A percentile compares a stretch with the other conserved stretches of the same genome.
Evolutionary conservation across 306 rosid genomes (phyloP).

Genomic region (Castanea mollissima): DNA sequence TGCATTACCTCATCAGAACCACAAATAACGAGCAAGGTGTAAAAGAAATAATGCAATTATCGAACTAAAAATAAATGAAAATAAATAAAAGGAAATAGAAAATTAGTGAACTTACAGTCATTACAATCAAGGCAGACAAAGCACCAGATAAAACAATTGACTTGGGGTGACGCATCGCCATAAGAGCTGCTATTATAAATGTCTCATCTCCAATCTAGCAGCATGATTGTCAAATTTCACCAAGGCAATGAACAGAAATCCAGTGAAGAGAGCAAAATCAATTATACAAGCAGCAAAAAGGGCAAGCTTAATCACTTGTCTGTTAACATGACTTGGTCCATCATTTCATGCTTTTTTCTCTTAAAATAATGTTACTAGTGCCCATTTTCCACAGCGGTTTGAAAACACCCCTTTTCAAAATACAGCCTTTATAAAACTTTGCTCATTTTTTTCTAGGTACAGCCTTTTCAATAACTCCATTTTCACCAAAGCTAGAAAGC

Average conservation of each 20-base stretch:
- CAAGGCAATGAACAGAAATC: background rate
- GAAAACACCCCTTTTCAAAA: too few species aligned
- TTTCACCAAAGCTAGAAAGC: too few species aligned
- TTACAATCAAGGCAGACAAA: slow-evolving; percentile 76
- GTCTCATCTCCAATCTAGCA: slow-evolving; percentile 99
- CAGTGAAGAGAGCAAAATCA: slow-evolving; percentile 1
- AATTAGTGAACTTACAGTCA: slow-evolving; percentile 62
- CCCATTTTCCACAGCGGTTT: too few species aligned
- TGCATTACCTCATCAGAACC: slow-evolving; percentile 21
- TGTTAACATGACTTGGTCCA: background rate
- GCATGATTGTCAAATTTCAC: slow-evolving; percentile 12
- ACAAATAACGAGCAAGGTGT: slow-evolving; percentile 1
- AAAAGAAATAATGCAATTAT: background rate
- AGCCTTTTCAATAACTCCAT: too few species aligned
- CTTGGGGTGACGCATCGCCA: slow-evolving; percentile 99
- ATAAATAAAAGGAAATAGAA: background rate
- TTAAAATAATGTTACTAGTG: background rate
- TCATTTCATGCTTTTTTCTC: slow-evolving; percentile 3
- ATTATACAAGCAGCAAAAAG: slow-evolving; percentile 11
- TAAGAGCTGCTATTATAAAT: slow-evolving; percentile 95
- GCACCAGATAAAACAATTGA: slow-evolving; percentile 96
- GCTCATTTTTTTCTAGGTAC: too few species aligned
- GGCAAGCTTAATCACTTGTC: slow-evolving; percentile 10
- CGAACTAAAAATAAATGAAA: background rate
- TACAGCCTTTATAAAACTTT: too few species aligned